Conservation (phyloP, 805 yeast species). For the Soucietia sequanensis region DNA sequence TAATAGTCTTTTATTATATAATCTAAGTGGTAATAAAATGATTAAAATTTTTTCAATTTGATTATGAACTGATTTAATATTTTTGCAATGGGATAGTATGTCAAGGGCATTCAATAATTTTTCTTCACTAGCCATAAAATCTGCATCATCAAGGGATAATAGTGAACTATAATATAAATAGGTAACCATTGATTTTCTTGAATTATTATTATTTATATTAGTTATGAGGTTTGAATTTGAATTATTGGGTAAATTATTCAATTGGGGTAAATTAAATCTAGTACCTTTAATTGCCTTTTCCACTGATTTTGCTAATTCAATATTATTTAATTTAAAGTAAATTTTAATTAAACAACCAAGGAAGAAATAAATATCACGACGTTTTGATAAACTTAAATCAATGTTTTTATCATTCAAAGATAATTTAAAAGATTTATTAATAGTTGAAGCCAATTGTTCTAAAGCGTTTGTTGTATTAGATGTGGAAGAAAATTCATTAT, state of each 20-base stretch:
- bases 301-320: conserved; percentile 71
- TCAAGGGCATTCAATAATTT: conserved; percentile 53
- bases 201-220: conserved; percentile 2
- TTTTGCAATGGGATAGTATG: conserved; percentile 25
- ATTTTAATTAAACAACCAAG: conserved; percentile 66
- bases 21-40: conserved; percentile 62
- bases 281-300: conserved; percentile 66
- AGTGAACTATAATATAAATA: conserved; percentile 71
- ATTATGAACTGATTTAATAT: conserved; percentile 20
- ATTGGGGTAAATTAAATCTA: conserved; percentile 50
- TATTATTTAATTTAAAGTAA: conserved; percentile 63
- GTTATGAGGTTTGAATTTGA: conserved; percentile 15
- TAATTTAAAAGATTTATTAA: conserved; percentile 71
- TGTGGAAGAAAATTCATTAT: conserved; percentile 17
- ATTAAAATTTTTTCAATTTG: conserved; percentile 51
- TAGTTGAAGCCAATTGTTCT: conserved; percentile 59
- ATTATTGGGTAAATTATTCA: conserved; percentile 39
- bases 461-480: conserved; percentile 19
- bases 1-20: conserved; percentile 45
- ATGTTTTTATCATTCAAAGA: conserved; percentile 77
- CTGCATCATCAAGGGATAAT: conserved; percentile 62
- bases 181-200: conserved; percentile 49
- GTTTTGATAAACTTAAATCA: conserved; percentile 48
- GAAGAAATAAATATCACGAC: conserved; percentile 66
- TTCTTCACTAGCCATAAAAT: conserved; percentile 49